Percentiles rank a stretch among this genome's conserved stretches.
Conservation (phyloP, 1,284 basidiomycete genomes). For the Puccinia polysora region DNA sequence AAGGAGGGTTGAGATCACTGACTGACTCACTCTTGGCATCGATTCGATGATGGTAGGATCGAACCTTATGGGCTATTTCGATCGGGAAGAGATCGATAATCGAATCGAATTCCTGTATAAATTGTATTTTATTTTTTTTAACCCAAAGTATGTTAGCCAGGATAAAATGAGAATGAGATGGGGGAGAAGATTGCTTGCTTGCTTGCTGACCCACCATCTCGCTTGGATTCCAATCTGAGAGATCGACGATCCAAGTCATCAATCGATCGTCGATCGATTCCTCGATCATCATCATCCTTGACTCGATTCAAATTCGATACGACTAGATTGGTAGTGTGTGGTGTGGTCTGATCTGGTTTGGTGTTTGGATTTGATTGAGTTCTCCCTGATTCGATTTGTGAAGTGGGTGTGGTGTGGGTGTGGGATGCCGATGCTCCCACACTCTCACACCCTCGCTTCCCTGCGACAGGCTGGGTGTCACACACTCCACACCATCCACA, state of each 20-base stretch:
- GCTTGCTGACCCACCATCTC: not conserved
- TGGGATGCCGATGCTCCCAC: too few relatives aligned
- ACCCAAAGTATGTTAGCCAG: not conserved
- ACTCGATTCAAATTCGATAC: too few relatives aligned
- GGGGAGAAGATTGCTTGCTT: not conserved
- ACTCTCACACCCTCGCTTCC: too few relatives aligned
- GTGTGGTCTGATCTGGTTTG: too few relatives aligned
- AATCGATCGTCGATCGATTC: too few relatives aligned
- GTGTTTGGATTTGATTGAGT: too few relatives aligned
- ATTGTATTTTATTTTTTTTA: not conserved
- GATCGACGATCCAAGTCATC: slow-evolving; percentile 23
- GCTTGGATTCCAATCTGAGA: slow-evolving; percentile 21
- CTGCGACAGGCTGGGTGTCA: too few relatives aligned
- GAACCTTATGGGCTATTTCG: slow-evolving; percentile 5
- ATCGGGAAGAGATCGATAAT: slow-evolving; percentile 2
- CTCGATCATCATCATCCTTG: too few relatives aligned
- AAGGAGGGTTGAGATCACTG: not conserved
- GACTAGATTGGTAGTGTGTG: too few relatives aligned
- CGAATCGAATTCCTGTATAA: not conserved
- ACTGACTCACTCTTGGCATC: slow-evolving; percentile 12
- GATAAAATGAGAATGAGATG: not conserved
- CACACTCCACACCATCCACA: too few relatives aligned
- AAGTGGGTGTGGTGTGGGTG: too few relatives aligned
- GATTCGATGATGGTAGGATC: slow-evolving; percentile 17
- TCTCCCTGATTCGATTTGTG: too few relatives aligned